Percentiles rank a stretch among this genome's conserved stretches.
Evolutionary conservation across 768 basidiomycete species (phyloP).

Genomic region (Clathrus columnatus): DNA sequence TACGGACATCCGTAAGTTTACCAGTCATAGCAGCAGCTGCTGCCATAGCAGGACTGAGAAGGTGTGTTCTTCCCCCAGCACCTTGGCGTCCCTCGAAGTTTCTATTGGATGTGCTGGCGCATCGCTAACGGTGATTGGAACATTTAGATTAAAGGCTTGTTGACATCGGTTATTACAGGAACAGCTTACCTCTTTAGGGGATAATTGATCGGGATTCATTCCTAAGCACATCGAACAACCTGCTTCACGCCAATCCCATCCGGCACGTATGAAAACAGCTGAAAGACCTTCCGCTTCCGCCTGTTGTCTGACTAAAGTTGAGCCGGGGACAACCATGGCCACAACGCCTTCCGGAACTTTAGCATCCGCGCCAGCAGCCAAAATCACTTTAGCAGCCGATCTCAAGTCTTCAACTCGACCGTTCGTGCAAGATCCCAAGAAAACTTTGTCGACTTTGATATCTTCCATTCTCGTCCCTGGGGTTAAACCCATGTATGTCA

Average conservation of each 20-base stretch:
- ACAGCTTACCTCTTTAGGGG: constrained; percentile 41
- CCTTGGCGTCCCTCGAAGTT: constrained; percentile 91
- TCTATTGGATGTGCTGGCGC: constrained; percentile 87
- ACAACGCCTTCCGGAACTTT: constrained; percentile 67
- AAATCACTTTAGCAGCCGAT: constrained; percentile 69
- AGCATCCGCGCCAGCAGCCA: constrained; percentile 64
- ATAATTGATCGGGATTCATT: constrained; percentile 90
- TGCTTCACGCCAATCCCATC: constrained; percentile 93
- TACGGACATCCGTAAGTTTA: constrained; percentile 76
- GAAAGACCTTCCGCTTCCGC: constrained; percentile 87
- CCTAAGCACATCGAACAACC: constrained; percentile 95
- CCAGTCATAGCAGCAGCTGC: constrained; percentile 85
- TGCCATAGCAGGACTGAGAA: constrained; percentile 88
- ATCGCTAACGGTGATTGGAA: constrained; percentile 39
- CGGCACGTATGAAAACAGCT: constrained; percentile 77
- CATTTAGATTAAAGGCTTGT: background rate
- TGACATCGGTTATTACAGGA: background rate
- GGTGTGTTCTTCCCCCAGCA: constrained; percentile 80
- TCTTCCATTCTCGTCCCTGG: constrained; percentile 74
- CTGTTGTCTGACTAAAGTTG: constrained; percentile 83
- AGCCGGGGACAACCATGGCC: constrained; percentile 91
- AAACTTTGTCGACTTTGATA: constrained; percentile 78
- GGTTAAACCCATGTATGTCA: constrained; percentile 81
- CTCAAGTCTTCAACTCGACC: constrained; percentile 90
- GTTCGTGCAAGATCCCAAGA: constrained; percentile 93